Base-by-base conservation (phyloP, 352 stramenopile species). In the Vaucheria bursata region DNA sequence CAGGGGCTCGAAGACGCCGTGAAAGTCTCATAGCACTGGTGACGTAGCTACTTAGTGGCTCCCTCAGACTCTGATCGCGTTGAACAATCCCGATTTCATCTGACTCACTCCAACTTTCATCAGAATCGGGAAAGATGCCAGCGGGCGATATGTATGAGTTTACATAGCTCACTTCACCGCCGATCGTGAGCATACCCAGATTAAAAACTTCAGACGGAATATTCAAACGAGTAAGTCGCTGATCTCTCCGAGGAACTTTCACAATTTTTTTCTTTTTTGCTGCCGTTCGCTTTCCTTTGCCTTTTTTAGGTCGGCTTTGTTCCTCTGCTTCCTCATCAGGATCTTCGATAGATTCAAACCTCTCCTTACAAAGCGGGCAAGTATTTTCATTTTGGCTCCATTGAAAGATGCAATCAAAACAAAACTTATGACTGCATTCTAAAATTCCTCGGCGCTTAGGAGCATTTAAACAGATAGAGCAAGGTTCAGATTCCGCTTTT, bases 321-420 rank as follows among this genome's bases (percentile, higher is more conserved):
- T 12, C 5, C 39, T 50, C 59, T 69, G 59, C 59, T 69, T 34
- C 59, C 4, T 29, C 4, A 18, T 8, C 18, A 29, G 4, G 59
- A 6, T 69, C 4, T 38, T 4, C 8, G 35, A 85, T 71, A 33
- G 64, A 40, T 34, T 71, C 71, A 35, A 75, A 72, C 45, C 67
- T 34, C 3, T 37, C 31, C 5, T 69, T 35, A 69, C 75, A 80
- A 0, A 52, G 33, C 8, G 75, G 75, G 33, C 75, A 80, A 18
- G 32, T 79, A 12, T 8, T 80, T 25, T 73, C n/a, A 25, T 32
- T 78, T 69, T 80, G 76, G 0, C 32, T 37, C 75, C 75, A 80
- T 49, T 45, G 37, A n/a, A 77, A 39, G 75, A 80, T 74, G 75
- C 75, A 80, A 29, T 38, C 29, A 69, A 80, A 80, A 69, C 75